These are phyloP conservation scores for Plasmodium billcollinsi DNA, from an alignment of 169 alveolate species.

Conservation along the genomic window DNA sequence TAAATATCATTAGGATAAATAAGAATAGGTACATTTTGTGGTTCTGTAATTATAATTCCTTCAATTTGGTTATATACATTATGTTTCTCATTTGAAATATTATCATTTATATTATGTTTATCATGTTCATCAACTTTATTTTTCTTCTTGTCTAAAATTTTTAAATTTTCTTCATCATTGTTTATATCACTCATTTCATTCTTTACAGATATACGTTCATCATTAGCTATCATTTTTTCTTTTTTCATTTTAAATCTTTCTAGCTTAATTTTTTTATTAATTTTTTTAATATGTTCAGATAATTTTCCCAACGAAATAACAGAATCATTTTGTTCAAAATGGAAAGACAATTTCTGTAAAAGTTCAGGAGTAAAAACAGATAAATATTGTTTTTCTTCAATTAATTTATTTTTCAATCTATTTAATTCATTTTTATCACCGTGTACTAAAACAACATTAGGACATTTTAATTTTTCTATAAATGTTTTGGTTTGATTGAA, in stretches of 20 bases:
- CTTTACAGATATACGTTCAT: background rate
- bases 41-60: constrained; percentile 78
- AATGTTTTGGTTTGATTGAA: constrained; percentile 95
- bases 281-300: constrained; percentile 25
- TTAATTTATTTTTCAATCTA: constrained; percentile 86
- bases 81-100: background rate
- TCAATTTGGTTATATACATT: constrained; percentile 41
- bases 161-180: background rate
- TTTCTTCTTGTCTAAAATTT: background rate
- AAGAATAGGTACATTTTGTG: constrained; percentile 43
- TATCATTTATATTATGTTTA: background rate
- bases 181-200: background rate
- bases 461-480: constrained; percentile 92
- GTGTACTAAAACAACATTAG: constrained; percentile 96
- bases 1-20: constrained; percentile 82
- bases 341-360: constrained; percentile 77
- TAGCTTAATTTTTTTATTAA: background rate
- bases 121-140: constrained; percentile 6
- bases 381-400: constrained; percentile 78
- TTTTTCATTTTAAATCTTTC: background rate
- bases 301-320: constrained; percentile 41
- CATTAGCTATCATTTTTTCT: background rate
- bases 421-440: constrained; percentile 95
- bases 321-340: constrained; percentile 64
- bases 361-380: constrained; percentile 84